phyloP scores from a whole-genome alignment of 306 rosid genomes.

The Sechiopsis laciniata region DNA sequence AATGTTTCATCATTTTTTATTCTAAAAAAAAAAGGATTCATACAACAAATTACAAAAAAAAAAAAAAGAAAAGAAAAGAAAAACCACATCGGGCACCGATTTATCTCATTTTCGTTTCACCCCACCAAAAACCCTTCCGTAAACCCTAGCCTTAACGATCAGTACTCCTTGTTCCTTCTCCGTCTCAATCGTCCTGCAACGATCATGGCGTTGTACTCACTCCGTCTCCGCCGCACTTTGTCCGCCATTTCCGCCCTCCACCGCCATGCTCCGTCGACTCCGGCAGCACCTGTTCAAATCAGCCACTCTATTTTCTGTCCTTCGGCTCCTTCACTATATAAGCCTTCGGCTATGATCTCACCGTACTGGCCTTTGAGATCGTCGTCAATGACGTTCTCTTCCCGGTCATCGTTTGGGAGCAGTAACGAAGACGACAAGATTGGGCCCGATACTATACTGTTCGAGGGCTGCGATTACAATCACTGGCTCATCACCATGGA shows the following conservation, averaged over 20 bases:
- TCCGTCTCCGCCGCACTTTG: conserved; percentile 49
- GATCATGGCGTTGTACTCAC: conserved; percentile 53
- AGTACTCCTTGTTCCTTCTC: not conserved
- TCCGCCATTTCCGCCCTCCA: conserved; percentile 31
- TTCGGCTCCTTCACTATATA: conserved; percentile 18
- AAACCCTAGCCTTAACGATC: conserved; percentile 26
- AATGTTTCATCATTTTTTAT: no score
- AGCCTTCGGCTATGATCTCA: not conserved
- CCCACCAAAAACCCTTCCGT: conserved; percentile 6
- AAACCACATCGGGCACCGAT: no score
- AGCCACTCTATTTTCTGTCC: not conserved
- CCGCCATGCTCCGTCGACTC: conserved; percentile 28
- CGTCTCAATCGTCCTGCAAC: not conserved
- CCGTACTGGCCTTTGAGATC: conserved; percentile 40
- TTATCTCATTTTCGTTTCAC: not conserved
- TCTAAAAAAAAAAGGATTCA: no score
- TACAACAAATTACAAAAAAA: no score
- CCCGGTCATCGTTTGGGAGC: conserved; percentile 28
- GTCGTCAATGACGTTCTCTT: conserved; percentile 30
- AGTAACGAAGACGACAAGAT: conserved; percentile 35
- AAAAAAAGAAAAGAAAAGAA: no score
- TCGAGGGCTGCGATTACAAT: conserved; percentile 82
- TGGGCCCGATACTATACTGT: conserved; percentile 62
- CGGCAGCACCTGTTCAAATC: conserved; percentile 11
- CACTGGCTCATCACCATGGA: conserved; percentile 81